phyloP scores from a whole-genome alignment of 768 basidiomycete genomes.

The Hericium coralloides region DNA sequence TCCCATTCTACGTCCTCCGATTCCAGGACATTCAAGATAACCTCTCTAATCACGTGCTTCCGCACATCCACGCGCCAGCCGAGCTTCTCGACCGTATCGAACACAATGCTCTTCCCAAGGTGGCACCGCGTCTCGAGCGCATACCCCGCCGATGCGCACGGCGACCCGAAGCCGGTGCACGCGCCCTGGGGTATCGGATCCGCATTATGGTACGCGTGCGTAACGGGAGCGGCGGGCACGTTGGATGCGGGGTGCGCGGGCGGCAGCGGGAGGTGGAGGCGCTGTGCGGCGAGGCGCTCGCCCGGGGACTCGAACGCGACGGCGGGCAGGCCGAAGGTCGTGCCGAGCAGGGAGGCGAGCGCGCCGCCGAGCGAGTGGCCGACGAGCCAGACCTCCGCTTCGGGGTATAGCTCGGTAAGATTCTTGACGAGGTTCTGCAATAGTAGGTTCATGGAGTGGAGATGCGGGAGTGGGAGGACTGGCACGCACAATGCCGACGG shows the following conservation, averaged over 20 bases:
- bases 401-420: slow-evolving; percentile 47
- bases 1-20: slow-evolving; percentile 35
- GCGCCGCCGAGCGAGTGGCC: slow-evolving; percentile 58
- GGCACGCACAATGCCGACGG: slow-evolving; percentile 66
- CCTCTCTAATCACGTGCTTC: slow-evolving; percentile 44
- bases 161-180: slow-evolving; percentile 41
- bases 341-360: slow-evolving; percentile 52
- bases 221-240: slow-evolving; percentile 20
- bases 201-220: slow-evolving; percentile 54
- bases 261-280: slow-evolving; percentile 58
- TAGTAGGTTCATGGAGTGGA: neutral
- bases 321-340: slow-evolving; percentile 56
- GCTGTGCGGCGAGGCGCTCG: slow-evolving; percentile 49
- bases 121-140: slow-evolving; percentile 57
- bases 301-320: slow-evolving; percentile 61
- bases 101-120: slow-evolving; percentile 52
- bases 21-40: slow-evolving; percentile 46
- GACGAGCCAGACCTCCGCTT: slow-evolving; percentile 51
- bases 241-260: slow-evolving; percentile 13
- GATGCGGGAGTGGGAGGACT: neutral
- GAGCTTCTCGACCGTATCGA: slow-evolving; percentile 55
- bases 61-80: slow-evolving; percentile 53
- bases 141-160: slow-evolving; percentile 58
- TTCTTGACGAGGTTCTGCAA: slow-evolving; percentile 47
- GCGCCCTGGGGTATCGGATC: slow-evolving; percentile 60